Base-by-base conservation (phyloP, 176 grass and related monocot genomes). In the Oryza punctata region DNA sequence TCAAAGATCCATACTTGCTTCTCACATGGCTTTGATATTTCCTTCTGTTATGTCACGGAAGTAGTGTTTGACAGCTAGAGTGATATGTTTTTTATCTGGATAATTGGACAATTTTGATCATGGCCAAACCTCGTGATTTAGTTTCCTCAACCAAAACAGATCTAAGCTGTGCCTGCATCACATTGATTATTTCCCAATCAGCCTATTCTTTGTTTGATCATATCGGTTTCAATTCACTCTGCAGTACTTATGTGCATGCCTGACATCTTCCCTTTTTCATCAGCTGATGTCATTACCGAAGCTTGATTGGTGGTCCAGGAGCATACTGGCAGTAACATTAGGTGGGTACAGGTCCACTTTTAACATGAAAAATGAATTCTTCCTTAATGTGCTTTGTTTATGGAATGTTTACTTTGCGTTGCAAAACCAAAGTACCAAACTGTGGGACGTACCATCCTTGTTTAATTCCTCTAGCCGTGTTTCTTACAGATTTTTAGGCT, bases 271-370 rank as follows among this genome's bases (percentile, higher is more conserved):
- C 29, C 61, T 90, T 41, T 83, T 80, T 75, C 89, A 90, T 75
- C 89, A 90, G 84, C 69, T 75, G 80, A 90, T 84, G 70, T 76
- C 80, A 70, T 50, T 75, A 80, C 70, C 2, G 49, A 90, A 84
- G 84, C 84, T 70, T 90, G 76, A 87, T 7, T 26, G 80, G 24
- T 69, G 7, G 46, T 78, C 37, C 57, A 69, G 40, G 49, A 78
- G 47, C 63, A 68, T 64, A 79, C 70, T 65, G 30, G 15, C 75
- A 50, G 47, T 63, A 77, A 77, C 26, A 82, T 75, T 28, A 79
- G 70, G 69, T 87, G 30, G 6, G 64, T n/a, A 32, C 35, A 33
- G 65, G 12, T 70, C 29, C 33, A 77, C 1, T 76, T 87, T 81
- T 24, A 61, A 23, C 57, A 38, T 49, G 10, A 33, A 68, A n/a